Evolutionary conservation across 2,329 filamentous ascomycete species (phyloP).

Genomic region (Endothia cerciana): DNA sequence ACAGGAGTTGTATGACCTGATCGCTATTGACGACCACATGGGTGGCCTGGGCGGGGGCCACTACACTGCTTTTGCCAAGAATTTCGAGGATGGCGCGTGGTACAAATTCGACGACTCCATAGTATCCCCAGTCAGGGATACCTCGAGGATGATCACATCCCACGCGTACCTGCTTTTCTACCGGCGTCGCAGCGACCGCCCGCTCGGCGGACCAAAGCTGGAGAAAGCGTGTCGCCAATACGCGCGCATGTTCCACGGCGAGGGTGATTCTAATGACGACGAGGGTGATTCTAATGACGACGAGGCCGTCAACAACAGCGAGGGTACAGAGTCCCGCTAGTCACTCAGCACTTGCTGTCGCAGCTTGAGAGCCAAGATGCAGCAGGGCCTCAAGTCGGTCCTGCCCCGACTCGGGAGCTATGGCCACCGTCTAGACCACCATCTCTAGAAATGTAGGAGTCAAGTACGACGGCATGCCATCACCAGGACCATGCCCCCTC

Average conservation of each 20-base stretch:
- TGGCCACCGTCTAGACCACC: slow-evolving; percentile 7
- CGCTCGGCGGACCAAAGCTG: slow-evolving; percentile 80
- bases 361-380: slow-evolving; percentile 12
- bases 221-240: slow-evolving; percentile 62
- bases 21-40: slow-evolving; percentile 95
- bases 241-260: slow-evolving; percentile 3
- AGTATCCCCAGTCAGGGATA: slow-evolving; percentile 65
- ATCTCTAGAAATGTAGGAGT: slow-evolving; percentile 8
- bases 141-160: slow-evolving; percentile 67
- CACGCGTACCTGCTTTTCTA: slow-evolving; percentile 96
- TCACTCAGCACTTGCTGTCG: slow-evolving; percentile 13
- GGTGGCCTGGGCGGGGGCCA: slow-evolving; percentile 92
- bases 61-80: slow-evolving; percentile 93
- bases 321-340: slow-evolving; percentile 27
- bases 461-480: not conserved
- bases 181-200: slow-evolving; percentile 75
- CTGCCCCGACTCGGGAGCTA: slow-evolving; percentile 9
- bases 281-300: slow-evolving; percentile 23
- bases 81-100: slow-evolving; percentile 87
- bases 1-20: slow-evolving; percentile 85
- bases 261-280: slow-evolving; percentile 19
- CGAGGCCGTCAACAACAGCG: slow-evolving; percentile 21
- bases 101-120: slow-evolving; percentile 94
- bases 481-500: too few species aligned
- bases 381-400: not conserved